These are phyloP conservation scores for Aspergillus campestris DNA, from an alignment of 495 filamentous ascomycete genomes.

Conservation along the genomic window DNA sequence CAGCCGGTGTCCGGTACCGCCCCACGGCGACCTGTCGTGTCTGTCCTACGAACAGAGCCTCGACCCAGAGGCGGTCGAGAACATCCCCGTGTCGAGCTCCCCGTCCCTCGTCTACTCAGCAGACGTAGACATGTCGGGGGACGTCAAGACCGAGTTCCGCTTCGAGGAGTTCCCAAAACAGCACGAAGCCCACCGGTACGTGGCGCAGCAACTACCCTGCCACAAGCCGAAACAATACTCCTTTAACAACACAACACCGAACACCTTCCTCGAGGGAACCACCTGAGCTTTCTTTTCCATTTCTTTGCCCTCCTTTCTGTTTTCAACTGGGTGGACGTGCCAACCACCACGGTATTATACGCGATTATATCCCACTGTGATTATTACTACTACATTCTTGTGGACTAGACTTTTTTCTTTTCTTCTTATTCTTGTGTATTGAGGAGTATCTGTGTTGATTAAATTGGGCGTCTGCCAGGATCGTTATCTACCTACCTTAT, in stretches of 20 bases:
- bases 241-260: slow-evolving; percentile 37
- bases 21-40: slow-evolving; percentile 29
- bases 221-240: slow-evolving; percentile 37
- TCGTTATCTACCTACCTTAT: too few relatives aligned
- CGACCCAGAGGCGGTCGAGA: slow-evolving; percentile 18
- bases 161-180: slow-evolving; percentile 40
- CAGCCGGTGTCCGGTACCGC: slow-evolving; percentile 19
- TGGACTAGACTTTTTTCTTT: too few relatives aligned
- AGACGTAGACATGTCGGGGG: slow-evolving; percentile 25
- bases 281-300: too few relatives aligned
- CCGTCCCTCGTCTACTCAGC: slow-evolving; percentile 30
- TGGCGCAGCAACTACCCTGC: slow-evolving; percentile 31
- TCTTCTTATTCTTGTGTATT: too few relatives aligned
- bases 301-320: too few relatives aligned
- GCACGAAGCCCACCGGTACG: slow-evolving; percentile 29
- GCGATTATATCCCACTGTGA: too few relatives aligned
- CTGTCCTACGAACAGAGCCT: slow-evolving; percentile 26
- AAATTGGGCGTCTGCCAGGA: too few relatives aligned
- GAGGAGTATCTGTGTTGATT: too few relatives aligned
- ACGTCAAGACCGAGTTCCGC: slow-evolving; percentile 34
- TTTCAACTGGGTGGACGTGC: not conserved
- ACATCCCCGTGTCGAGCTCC: slow-evolving; percentile 22
- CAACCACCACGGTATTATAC: too few relatives aligned
- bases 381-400: too few relatives aligned
- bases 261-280: slow-evolving; percentile 20